phyloP scores from a whole-genome alignment of 305 asterid species.

The Solanum hybrid region DNA sequence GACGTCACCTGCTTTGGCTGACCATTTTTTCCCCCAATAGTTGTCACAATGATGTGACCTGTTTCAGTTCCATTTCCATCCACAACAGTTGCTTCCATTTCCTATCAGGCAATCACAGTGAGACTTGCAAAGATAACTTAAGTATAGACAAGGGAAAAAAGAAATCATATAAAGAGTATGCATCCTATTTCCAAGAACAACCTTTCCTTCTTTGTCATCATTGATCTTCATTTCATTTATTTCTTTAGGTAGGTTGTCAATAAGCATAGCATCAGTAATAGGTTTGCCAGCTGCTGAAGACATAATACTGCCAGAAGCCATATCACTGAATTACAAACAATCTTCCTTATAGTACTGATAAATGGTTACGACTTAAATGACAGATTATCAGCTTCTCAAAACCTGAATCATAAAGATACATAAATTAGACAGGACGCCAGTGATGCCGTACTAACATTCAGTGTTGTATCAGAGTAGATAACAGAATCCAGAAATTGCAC shows the following conservation, averaged over 20 bases:
- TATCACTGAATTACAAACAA: constrained; percentile 6
- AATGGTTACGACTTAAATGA: not conserved
- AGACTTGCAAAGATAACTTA: not conserved
- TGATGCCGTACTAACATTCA: not conserved
- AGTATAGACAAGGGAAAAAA: not conserved
- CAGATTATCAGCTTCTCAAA: constrained; percentile 23
- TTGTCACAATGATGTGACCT: constrained; percentile 75
- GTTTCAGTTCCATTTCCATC: constrained; percentile 85
- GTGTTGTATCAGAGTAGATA: not conserved
- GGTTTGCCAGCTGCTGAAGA: constrained; percentile 27
- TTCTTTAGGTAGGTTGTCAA: constrained; percentile 62
- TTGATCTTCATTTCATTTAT: constrained; percentile 71
- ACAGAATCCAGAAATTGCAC: not conserved
- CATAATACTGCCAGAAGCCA: constrained; percentile 40
- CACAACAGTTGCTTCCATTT: constrained; percentile 66
- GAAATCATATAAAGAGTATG: not conserved
- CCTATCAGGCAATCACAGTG: constrained; percentile 37
- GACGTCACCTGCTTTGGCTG: constrained; percentile 69
- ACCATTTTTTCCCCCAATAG: constrained; percentile 77
- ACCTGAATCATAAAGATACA: constrained; percentile 11
- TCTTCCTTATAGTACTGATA: not conserved
- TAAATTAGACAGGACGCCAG: not conserved
- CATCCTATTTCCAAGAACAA: not conserved
- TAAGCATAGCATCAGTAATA: constrained; percentile 49
- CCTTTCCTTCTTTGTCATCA: constrained; percentile 69